Conservation (phyloP, 208 protist genomes). For the Strigomonas galati region DNA sequence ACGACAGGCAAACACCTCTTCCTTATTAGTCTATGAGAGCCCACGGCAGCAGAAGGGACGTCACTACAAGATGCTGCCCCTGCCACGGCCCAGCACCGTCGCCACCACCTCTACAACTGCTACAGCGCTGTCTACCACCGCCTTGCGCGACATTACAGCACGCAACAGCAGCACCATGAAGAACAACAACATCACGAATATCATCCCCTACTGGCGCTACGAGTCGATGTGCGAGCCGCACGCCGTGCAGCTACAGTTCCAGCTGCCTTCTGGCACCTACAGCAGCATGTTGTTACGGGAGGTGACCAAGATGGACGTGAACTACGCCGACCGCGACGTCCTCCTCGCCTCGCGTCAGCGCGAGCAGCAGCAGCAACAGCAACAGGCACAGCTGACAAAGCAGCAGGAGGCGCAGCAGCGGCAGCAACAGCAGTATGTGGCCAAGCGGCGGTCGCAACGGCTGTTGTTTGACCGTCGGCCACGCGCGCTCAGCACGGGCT, state of each 20-base stretch:
- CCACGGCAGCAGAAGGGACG: too few relatives aligned
- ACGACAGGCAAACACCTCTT: too few relatives aligned
- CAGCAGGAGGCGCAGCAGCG: conserved; percentile 36
- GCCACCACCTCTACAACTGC: too few relatives aligned
- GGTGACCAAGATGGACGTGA: conserved; percentile 83
- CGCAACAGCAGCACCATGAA: too few relatives aligned
- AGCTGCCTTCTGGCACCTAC: conserved; percentile 64
- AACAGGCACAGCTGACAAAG: conserved; percentile 23
- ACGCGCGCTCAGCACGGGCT: conserved; percentile 60
- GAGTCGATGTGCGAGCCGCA: background rate
- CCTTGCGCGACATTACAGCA: too few relatives aligned
- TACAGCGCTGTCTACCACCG: too few relatives aligned
- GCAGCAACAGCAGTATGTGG: conserved; percentile 46
- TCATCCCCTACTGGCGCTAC: too few relatives aligned
- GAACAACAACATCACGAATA: too few relatives aligned
- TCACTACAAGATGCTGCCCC: too few relatives aligned
- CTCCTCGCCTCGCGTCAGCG: background rate
- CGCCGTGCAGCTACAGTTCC: conserved; percentile 49
- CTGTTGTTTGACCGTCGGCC: conserved; percentile 38
- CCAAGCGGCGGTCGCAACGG: conserved; percentile 57
- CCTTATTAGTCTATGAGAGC: too few relatives aligned
- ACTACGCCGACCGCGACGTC: conserved; percentile 40
- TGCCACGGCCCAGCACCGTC: too few relatives aligned
- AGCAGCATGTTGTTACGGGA: conserved; percentile 78
- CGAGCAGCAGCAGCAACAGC: background rate